Base-by-base conservation (phyloP, 2,329 filamentous ascomycete genomes). In the Pyrenochaeta sp. region DNA sequence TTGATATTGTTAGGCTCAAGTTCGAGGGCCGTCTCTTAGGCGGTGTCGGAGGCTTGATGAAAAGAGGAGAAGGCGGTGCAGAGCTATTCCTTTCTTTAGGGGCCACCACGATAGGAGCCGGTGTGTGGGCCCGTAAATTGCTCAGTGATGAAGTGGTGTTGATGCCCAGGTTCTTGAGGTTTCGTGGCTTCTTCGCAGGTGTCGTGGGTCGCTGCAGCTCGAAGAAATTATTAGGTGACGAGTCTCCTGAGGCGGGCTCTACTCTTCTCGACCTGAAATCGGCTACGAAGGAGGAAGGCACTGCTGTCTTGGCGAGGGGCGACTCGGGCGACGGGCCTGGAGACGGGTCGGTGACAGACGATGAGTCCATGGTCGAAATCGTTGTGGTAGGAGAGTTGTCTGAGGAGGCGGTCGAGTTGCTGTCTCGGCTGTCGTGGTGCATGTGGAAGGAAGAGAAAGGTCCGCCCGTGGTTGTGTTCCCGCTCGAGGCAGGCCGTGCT, bases 381-480 rank as follows among this genome's bases (percentile, higher is more conserved):
- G 93, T 96, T 3, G 92, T 96, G 6, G 93, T 97, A 1, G 94
- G 94, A 7, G 93, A 97, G 15, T 93, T 96, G 64, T 96, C 92
- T 28, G 89, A 89, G 1, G 94, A 97, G 53, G 89, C 90, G 11
- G 88, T 90, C 6, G 87, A 92, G n/a, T 84, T 87, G 74, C 87
- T 90, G 66, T 89, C 83, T 67, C 85, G 81, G 72, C 87, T 90
- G 68, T 89, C 87, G 63, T 86, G 84, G 59, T 69, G 67, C 36
- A 65, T 55, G 72, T 90, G 88, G 53, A 77, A 76, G 49, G 75
- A 60, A 24, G 70, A 58, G 52, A 72, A 74, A 35, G 61, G 53
- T 18, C 60, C 51, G 52, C 58, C 60, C 54, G 57, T 60, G 45
- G 53, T 62, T 40, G 60, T 61, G 50, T 58, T 67, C 46, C 64